Conservation (phyloP, 352 stramenopile species). For the Phytopythium sindhum region DNA sequence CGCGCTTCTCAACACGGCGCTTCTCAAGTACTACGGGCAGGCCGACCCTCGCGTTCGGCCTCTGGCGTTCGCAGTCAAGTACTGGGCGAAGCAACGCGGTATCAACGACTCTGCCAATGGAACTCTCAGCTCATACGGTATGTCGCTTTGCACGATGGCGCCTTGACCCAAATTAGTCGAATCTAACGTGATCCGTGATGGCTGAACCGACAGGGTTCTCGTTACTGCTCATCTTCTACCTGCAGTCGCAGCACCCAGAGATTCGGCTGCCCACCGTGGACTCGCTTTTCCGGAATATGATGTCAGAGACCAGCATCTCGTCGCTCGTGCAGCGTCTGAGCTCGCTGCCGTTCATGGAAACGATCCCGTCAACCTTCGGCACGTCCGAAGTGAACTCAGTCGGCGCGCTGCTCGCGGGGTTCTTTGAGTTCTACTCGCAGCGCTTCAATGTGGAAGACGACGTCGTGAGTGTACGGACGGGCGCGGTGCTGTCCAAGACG, state of each 20-base stretch:
- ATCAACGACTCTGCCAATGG: constrained; percentile 97
- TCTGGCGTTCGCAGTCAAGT: constrained; percentile 96
- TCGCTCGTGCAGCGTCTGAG: constrained; percentile 58
- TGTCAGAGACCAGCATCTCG: constrained; percentile 92
- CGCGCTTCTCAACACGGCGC: constrained; percentile 71
- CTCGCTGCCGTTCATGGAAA: constrained; percentile 51
- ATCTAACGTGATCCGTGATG: constrained; percentile 6
- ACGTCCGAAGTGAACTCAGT: constrained; percentile 80
- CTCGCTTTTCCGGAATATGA: constrained; percentile 51
- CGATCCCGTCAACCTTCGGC: constrained; percentile 44
- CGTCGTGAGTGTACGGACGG: constrained; percentile 92
- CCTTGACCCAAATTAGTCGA: neutral
- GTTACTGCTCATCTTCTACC: constrained; percentile 96
- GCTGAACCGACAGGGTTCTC: constrained; percentile 78
- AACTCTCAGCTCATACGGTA: constrained; percentile 96
- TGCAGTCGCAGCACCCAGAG: constrained; percentile 76
- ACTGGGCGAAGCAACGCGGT: constrained; percentile 94
- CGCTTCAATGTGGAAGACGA: constrained; percentile 94
- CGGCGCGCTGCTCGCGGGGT: constrained; percentile 90
- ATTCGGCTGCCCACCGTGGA: constrained; percentile 48
- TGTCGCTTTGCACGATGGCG: neutral
- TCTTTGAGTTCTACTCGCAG: constrained; percentile 96
- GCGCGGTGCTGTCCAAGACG: constrained; percentile 52
- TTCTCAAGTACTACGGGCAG: constrained; percentile 72
- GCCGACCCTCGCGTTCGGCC: constrained; percentile 81